These are phyloP conservation scores for Psidium friedrichsthalianum DNA, from an alignment of 345 rosid species.

Conservation along the genomic window DNA sequence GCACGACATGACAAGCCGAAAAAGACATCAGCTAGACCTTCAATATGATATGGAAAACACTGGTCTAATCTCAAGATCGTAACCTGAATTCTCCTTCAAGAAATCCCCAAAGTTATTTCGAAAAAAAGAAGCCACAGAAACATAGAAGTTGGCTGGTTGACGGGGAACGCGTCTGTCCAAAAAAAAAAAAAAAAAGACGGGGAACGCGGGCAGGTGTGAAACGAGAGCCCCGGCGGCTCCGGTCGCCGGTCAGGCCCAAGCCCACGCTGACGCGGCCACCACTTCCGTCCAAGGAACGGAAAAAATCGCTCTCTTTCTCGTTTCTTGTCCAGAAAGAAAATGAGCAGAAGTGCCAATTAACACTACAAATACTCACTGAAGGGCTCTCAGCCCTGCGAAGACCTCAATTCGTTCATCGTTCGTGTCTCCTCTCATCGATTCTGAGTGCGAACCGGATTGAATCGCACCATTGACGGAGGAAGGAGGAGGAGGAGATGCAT, in stretches of 20 bases:
- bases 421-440: not conserved
- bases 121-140: too few relatives aligned
- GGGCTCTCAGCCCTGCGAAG: not conserved
- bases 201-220: not conserved
- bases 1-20: not conserved
- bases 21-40: not conserved
- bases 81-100: not conserved
- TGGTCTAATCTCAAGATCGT: not conserved
- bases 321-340: not conserved
- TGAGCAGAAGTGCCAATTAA: not conserved
- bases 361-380: not conserved
- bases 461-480: not conserved
- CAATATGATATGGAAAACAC: not conserved
- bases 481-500: slow-evolving; percentile 41
- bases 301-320: not conserved
- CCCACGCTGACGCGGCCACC: not conserved
- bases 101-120: not conserved
- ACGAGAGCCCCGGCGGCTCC: not conserved
- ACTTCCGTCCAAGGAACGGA: not conserved
- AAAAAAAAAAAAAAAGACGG: too few relatives aligned
- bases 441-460: not conserved
- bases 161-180: not conserved
- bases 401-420: not conserved
- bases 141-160: not conserved
- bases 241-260: not conserved